Evolutionary conservation across 495 filamentous ascomycete genomes (phyloP), one percentile per base, ranked within the genome.

Genomic region (Podospora bellae-mahoneyi): DNA sequence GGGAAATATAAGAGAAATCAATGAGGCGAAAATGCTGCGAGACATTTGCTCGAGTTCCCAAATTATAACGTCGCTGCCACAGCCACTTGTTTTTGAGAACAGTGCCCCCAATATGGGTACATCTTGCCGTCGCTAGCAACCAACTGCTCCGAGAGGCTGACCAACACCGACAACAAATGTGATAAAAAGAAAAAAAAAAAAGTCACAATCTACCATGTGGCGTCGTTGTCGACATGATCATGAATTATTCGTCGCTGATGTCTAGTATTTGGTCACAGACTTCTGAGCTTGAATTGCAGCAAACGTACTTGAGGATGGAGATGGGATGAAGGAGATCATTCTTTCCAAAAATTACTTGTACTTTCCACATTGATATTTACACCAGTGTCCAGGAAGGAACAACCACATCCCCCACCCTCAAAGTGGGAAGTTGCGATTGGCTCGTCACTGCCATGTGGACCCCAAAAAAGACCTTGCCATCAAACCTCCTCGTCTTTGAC

Each of bases 391-490:
- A 48, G 13, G 39, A 48, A 48, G 39, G 39, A 6, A 48, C 39
- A 16, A 48, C 39, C 39, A 48, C 39, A 48, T 90, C 87, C 18
- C 88, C 88, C 15, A 88, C 84, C 64, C 73, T 80, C 65, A 91
- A 84, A 13, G 79, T 87, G 63, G 84, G 81, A 72, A 77, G 79
- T 68, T 82, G 84, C 32, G 70, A 67, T 20, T 79, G 77, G 58
- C 64, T 76, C 1, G 72, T 77, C 30, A 20, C 53, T 27, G 18
- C 66, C 44, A 32, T 87, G 78, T 98, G 94, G 65, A 88, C 84
- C 15, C 94, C 94, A 80, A 98, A 98, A 61, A 89, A 88, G 15
- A 97, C 88, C 78, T 91, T 92, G 0, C 93, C 92, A 39, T 90
- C 87, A 34, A 91, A 85, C 68, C 92, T 85, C 68, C 94, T 83